Conservation (phyloP, 352 stramenopile species). For the Elongisporangium anandrum region DNA sequence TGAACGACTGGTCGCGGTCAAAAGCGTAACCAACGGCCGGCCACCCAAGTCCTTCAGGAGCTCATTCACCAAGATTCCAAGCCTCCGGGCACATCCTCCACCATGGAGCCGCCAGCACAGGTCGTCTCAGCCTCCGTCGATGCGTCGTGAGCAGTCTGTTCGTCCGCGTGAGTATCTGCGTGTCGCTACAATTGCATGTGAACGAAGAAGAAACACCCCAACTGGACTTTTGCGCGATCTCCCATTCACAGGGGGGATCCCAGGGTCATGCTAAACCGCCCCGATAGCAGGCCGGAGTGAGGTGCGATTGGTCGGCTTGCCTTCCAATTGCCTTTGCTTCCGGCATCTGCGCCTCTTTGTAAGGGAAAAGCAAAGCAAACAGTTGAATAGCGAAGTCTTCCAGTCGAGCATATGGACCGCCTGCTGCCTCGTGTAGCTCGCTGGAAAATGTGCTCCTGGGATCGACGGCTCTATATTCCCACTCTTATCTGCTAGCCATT, state of each 20-base stretch:
- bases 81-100: background rate
- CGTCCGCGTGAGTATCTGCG: background rate
- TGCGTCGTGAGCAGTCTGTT: background rate
- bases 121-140: background rate
- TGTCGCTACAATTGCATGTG: background rate
- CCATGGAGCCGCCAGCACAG: background rate
- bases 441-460: constrained; percentile 80
- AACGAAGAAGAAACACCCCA: constrained; percentile 13
- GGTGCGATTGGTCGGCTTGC: background rate
- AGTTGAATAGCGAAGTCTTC: constrained; percentile 88
- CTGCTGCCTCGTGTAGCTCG: constrained; percentile 20
- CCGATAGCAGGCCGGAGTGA: constrained; percentile 31
- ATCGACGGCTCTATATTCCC: constrained; percentile 92
- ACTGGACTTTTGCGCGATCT: constrained; percentile 82
- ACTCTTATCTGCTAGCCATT: constrained; percentile 88
- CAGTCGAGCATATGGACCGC: constrained; percentile 84
- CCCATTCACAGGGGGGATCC: constrained; percentile 86
- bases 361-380: constrained; percentile 88
- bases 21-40: background rate
- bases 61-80: background rate
- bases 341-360: constrained; percentile 23
- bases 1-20: background rate
- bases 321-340: background rate
- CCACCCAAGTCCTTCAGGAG: background rate
- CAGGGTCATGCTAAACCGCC: constrained; percentile 78